Conservation (phyloP, 805 yeast genomes). For the Lipomyces yamadae region DNA sequence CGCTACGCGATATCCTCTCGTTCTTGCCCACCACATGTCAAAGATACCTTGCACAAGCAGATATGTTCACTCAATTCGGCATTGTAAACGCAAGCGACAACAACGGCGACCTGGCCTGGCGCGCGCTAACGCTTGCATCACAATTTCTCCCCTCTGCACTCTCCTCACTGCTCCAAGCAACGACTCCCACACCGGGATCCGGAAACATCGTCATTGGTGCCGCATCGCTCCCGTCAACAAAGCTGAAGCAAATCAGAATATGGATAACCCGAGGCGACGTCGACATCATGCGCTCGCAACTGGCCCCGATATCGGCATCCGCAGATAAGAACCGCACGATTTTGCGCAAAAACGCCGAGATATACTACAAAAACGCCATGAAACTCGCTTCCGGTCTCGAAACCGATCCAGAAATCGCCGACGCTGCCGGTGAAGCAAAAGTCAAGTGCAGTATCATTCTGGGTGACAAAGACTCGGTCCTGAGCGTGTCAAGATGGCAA, state of each 20-base stretch:
- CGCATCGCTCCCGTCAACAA: slow-evolving; percentile 11
- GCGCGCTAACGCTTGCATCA: slow-evolving; percentile 36
- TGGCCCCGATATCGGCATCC: slow-evolving; percentile 23
- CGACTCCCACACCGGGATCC: slow-evolving; percentile 9
- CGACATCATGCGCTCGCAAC: slow-evolving; percentile 38
- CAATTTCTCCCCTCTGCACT: slow-evolving; percentile 25
- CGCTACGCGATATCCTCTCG: slow-evolving; percentile 19
- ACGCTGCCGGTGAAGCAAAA: slow-evolving; percentile 21
- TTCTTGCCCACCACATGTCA: slow-evolving; percentile 25
- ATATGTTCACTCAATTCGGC: slow-evolving; percentile 38
- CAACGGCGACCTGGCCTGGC: slow-evolving; percentile 31
- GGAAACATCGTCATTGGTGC: slow-evolving; percentile 22
- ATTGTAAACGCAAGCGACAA: slow-evolving; percentile 12
- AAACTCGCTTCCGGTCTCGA: slow-evolving; percentile 23
- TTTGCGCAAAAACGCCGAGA: slow-evolving; percentile 39
- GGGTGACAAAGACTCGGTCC: slow-evolving; percentile 15
- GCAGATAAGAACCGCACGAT: slow-evolving; percentile 38
- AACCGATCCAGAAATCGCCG: slow-evolving; percentile 13
- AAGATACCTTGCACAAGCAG: slow-evolving; percentile 40
- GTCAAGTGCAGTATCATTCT: slow-evolving; percentile 23
- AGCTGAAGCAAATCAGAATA: slow-evolving; percentile 25
- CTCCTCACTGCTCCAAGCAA: not conserved
- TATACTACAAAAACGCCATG: slow-evolving; percentile 39
- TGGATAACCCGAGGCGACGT: slow-evolving; percentile 41
- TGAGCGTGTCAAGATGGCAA: slow-evolving; percentile 15